These are phyloP conservation scores for Saturnispora dispora DNA, from an alignment of 805 yeast genomes.

Conservation along the genomic window DNA sequence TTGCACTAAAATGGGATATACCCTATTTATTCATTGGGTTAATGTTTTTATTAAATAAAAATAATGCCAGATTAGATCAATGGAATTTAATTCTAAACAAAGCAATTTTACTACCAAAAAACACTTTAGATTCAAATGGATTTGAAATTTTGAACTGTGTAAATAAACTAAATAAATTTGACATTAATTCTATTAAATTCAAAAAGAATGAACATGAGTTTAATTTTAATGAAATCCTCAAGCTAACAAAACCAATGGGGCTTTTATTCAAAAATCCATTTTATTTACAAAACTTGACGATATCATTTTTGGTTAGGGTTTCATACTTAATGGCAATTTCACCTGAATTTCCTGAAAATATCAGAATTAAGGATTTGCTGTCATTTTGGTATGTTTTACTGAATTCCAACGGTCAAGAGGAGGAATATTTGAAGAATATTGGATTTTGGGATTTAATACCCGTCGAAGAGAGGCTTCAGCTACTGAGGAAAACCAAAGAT, in stretches of 20 bases:
- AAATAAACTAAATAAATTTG: neutral
- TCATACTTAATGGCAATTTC: conserved; percentile 3
- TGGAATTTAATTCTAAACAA: neutral
- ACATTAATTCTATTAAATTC: neutral
- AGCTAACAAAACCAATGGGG: neutral
- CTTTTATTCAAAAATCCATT: neutral
- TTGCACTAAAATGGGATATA: conserved; percentile 2
- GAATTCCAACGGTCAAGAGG: neutral
- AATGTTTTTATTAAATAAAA: neutral
- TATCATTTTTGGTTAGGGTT: conserved; percentile 1
- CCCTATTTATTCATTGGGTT: neutral
- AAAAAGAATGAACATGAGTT: neutral
- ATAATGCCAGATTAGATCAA: neutral
- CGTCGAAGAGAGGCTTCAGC: neutral
- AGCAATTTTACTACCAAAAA: neutral
- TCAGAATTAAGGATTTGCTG: neutral
- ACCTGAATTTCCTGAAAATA: conserved; percentile 3
- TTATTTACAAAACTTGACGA: conserved; percentile 3
- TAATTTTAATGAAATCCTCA: neutral
- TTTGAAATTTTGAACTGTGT: conserved; percentile 2
- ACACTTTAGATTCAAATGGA: neutral
- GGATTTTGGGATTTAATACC: conserved; percentile 10
- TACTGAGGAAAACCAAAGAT: neutral
- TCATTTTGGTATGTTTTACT: conserved; percentile 5
- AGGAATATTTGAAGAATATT: neutral